Evolutionary conservation across 495 filamentous ascomycete species (phyloP).

Genomic region (Chaetomidium leptoderma): DNA sequence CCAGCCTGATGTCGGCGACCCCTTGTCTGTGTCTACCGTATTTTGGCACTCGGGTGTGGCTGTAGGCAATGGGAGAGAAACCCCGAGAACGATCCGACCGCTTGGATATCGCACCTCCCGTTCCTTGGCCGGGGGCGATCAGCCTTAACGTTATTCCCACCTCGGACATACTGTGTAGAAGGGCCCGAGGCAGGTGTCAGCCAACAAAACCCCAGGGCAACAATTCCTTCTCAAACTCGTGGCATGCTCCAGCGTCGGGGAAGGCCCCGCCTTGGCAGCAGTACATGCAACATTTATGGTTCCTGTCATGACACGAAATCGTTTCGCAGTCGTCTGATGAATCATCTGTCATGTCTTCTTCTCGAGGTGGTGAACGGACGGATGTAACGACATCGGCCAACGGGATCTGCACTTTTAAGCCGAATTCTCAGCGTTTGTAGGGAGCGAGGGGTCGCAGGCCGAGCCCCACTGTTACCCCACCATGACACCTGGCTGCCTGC

Average conservation of each 20-base stretch:
- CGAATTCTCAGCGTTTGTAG: no score
- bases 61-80: not conserved
- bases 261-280: not conserved
- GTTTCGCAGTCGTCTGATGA: not conserved
- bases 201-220: no score
- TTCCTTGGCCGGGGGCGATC: not conserved
- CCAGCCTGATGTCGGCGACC: slow-evolving; percentile 1
- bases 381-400: no score
- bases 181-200: no score
- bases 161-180: no score
- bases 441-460: not conserved
- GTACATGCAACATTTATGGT: not conserved
- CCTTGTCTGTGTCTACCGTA: not conserved
- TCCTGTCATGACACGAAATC: not conserved
- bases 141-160: no score
- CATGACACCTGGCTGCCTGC: slow-evolving; percentile 11
- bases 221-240: no score
- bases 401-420: no score
- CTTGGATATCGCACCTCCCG: not conserved
- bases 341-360: not conserved
- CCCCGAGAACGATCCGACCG: slow-evolving; percentile 7
- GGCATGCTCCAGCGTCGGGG: no score
- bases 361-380: no score
- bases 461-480: slow-evolving; percentile 7
- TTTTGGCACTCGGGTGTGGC: not conserved